These are phyloP conservation scores for Hypoxylon cercidicola DNA, from an alignment of 495 filamentous ascomycete genomes.

Conservation along the genomic window DNA sequence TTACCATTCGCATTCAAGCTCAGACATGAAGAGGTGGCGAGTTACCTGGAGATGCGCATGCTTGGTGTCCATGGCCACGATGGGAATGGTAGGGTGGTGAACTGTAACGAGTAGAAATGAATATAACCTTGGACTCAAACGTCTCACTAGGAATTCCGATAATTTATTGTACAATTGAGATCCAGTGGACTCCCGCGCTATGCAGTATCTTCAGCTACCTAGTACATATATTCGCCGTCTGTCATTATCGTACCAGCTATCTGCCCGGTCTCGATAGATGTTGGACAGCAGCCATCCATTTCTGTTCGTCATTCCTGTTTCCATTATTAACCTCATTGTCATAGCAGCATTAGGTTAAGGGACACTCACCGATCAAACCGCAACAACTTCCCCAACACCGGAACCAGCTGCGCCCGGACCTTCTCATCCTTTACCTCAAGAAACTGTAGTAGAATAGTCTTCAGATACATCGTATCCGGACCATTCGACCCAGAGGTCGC, in stretches of 20 bases:
- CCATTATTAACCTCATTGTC: conserved; percentile 15
- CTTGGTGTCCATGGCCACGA: too few species aligned
- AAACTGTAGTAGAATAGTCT: conserved; percentile 95
- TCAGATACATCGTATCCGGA: conserved; percentile 87
- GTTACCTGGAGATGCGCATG: too few species aligned
- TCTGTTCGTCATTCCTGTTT: conserved; percentile 41
- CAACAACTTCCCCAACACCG: conserved; percentile 88
- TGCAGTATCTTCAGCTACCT: conserved; percentile 33
- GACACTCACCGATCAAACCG: conserved; percentile 85
- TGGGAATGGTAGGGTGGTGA: too few species aligned
- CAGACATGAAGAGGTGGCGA: too few species aligned
- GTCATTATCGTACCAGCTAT: conserved; percentile 3
- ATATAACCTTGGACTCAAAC: too few species aligned
- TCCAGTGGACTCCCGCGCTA: conserved; percentile 36
- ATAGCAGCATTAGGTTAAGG: not conserved
- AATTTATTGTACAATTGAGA: conserved; percentile 17
- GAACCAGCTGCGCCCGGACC: conserved; percentile 88
- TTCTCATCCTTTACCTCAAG: conserved; percentile 94
- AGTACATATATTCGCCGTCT: conserved; percentile 8
- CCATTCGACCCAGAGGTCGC: conserved; percentile 49
- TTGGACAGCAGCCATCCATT: conserved; percentile 40
- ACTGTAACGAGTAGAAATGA: too few species aligned
- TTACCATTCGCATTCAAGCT: too few species aligned
- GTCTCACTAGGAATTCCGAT: not conserved
- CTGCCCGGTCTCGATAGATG: conserved; percentile 36